Evolutionary conservation across 2,329 filamentous ascomycete species (phyloP), one percentile per base, ranked within the genome.

Genomic region (Aquanectria penicillioides): DNA sequence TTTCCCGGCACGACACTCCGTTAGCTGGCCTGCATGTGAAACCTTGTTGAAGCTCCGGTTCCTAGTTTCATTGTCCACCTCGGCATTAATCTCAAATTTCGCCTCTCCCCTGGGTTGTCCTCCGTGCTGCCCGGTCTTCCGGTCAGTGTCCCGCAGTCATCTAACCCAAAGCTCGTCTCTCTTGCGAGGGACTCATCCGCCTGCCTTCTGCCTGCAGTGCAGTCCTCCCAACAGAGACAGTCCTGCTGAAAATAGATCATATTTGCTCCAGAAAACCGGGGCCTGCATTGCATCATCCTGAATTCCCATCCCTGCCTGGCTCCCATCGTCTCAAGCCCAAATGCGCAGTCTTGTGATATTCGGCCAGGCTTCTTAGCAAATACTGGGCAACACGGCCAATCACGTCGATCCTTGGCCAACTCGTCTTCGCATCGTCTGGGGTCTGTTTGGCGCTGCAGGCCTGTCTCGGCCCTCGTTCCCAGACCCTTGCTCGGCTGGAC

Each of bases 231-330:
- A 52, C 33, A 46, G 36, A 54, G 41, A 38, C 52, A 51, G 48
- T 54, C 62, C 57, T 57, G 41, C 61, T 64, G 53, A 63, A 60
- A 66, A 70, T 63, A 65, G 66, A 57, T 60, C 58, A 58, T 61
- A 49, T 52, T 50, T 57, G 60, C 64, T 66, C 66, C 66, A 66
- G 62, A 60, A 69, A 69, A 66, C 59, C 43, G 48, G 64, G 59
- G 52, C 41, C 43, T 40, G 41, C 46, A 69, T 70, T 70, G 66
- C 67, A 70, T 70, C 67, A 70, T 62, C 38, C 57, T 70, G 68
- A n/a, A 70, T 70, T 66, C 56, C 34, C 44, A 65, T 51, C 65
- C 65, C 53, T 63, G 58, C 36, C 48, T 54, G 49, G 37, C 40
- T 64, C 47, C 48, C 56, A 37, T 65, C 48, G 47, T 43, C 25